Base-by-base conservation (phyloP, 352 stramenopile species). In the Halophytophthora batemanensis region DNA sequence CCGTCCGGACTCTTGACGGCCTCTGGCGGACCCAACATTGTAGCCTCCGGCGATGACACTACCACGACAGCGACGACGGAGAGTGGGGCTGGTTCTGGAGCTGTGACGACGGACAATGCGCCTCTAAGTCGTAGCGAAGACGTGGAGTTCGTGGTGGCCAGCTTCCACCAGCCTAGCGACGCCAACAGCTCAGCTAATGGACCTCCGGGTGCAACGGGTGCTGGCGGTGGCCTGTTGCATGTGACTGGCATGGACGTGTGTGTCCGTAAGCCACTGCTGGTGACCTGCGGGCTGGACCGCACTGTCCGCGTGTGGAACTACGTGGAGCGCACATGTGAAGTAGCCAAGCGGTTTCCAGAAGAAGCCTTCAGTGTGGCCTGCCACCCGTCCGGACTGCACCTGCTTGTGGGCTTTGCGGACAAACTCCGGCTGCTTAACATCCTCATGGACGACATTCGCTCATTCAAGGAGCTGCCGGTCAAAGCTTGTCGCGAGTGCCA, bases 221-320 rank as follows among this genome's bases (percentile, higher is more conserved):
- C 38, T n/a, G 22, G 46, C 17, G 52, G 42, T 22, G 80, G 75
- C 1, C 62, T 77, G 15, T 48, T 81, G 47, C 76, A 87, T 50
- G 67, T 92, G 33, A 92, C 81, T 19, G 81, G 91, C 34, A 89
- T 98, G 78, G 93, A 98, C 59, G 82, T 97, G 6, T 97, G 88
- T 56, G 72, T 96, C 15, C 80, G 92, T 25, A 98, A 98, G 61
- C 89, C 90, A 7, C 82, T 97, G 5, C 61, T 96, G 11, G 86
- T 95, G 21, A 97, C 91, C 7, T 97, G 86, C 45, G 83, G 85
- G 6, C 70, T 95, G 39, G 93, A 98, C 61, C 64, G 71, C 39
- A 94, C 83, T 2, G 75, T 98, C 13, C 80, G 90, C 28, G 77
- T 98, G 22, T 98, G 91, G 93, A 98, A 98, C 64, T 98, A 97